Conservation (phyloP, 2,329 filamentous ascomycete genomes). For the Albifimbria verrucaria region DNA sequence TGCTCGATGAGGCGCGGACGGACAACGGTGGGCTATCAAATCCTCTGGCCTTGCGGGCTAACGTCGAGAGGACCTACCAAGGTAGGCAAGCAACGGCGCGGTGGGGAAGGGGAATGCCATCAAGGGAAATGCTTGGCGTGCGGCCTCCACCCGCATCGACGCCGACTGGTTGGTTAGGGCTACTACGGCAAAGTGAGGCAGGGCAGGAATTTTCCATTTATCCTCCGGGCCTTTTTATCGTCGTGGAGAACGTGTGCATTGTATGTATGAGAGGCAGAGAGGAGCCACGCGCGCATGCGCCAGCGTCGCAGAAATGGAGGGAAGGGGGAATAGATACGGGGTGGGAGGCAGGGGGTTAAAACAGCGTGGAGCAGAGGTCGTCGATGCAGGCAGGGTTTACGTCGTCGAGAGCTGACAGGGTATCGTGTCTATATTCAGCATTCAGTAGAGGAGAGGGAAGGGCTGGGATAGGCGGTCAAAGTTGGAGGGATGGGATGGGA, state of each 20-base stretch:
- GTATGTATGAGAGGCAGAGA: background rate
- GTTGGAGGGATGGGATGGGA: background rate
- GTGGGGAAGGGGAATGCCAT: background rate
- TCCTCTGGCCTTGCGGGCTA: too few species aligned
- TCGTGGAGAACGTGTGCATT: background rate
- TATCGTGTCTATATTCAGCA: background rate
- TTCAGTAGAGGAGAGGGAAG: too few species aligned
- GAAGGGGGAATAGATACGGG: too few species aligned
- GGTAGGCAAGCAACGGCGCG: background rate
- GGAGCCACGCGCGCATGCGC: background rate
- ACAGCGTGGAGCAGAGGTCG: too few species aligned
- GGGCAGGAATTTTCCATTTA: background rate
- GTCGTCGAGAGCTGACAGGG: background rate
- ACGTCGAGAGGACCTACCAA: background rate
- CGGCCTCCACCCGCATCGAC: background rate
- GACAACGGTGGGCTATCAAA: too few species aligned
- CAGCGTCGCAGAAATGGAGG: background rate
- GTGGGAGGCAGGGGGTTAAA: too few species aligned
- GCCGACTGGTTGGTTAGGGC: background rate
- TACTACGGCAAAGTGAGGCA: background rate
- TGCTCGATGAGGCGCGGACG: background rate
- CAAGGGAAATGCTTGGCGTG: background rate
- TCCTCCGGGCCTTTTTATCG: background rate
- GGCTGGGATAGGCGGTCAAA: too few species aligned
- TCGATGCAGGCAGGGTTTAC: too few species aligned